A percentile compares a stretch with the other conserved stretches of the same genome.
Conservation (phyloP, 768 basidiomycete genomes). For the Boletus pseudopeckii region DNA sequence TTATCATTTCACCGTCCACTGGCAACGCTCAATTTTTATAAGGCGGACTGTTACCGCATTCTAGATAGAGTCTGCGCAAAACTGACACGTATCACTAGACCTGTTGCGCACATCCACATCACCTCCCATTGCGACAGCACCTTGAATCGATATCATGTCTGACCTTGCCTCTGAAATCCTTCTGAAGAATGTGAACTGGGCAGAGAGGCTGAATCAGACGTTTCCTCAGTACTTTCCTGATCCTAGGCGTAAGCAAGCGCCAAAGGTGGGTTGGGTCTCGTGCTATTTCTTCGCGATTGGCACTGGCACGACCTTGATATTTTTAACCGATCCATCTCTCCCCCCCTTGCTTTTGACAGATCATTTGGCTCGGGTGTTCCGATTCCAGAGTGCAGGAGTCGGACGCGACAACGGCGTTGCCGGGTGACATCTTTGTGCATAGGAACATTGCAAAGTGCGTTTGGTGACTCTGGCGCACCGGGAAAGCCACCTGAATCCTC, state of each 20-base stretch:
- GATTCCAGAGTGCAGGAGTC: constrained; percentile 86
- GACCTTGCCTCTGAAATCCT: neutral
- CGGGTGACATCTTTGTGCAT: constrained; percentile 81
- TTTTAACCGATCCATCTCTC: too few species aligned
- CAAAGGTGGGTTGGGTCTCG: constrained; percentile 13
- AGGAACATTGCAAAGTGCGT: constrained; percentile 75
- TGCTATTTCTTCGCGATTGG: neutral
- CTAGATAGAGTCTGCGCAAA: neutral
- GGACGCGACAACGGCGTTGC: constrained; percentile 62
- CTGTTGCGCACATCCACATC: neutral
- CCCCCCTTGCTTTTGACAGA: constrained; percentile 35
- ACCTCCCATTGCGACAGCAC: neutral
- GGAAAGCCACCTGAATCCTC: neutral
- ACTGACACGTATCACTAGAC: neutral
- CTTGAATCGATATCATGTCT: neutral
- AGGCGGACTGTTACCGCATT: neutral
- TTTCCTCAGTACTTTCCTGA: constrained; percentile 24
- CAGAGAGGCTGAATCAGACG: constrained; percentile 17
- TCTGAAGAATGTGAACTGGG: constrained; percentile 11
- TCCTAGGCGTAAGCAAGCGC: constrained; percentile 5
- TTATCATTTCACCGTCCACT: neutral
- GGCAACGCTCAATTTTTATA: too few species aligned
- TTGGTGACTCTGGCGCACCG: neutral
- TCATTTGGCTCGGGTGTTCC: constrained; percentile 78
- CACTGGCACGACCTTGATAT: neutral